Evolutionary conservation across 2,329 filamentous ascomycete species (phyloP).

Genomic region (Trichoderma polysporum): DNA sequence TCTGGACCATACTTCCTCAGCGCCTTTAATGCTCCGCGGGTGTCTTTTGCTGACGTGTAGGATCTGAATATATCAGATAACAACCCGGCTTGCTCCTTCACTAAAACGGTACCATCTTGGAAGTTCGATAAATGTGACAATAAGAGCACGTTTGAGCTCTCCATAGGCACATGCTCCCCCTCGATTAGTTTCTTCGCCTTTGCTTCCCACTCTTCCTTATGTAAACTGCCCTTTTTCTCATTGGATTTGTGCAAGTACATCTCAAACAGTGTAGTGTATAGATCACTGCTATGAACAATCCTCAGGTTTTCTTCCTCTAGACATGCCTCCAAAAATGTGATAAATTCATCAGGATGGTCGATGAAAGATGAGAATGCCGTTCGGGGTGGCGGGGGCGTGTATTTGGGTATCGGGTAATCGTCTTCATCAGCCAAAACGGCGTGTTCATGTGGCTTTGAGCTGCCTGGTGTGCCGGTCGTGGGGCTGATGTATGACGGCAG

Average conservation of each 20-base stretch:
- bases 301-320: conserved; percentile 70
- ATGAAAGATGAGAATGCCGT: conserved; percentile 96
- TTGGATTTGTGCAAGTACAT: conserved; percentile 94
- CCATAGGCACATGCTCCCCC: conserved; percentile 77
- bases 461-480: conserved; percentile 52
- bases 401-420: conserved; percentile 52
- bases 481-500: conserved; percentile 58
- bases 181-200: conserved; percentile 90
- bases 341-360: conserved; percentile 88
- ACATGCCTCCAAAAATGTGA: conserved; percentile 87
- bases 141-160: conserved; percentile 90
- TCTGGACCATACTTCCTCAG: conserved; percentile 87
- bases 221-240: conserved; percentile 63
- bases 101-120: conserved; percentile 82
- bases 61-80: conserved; percentile 96
- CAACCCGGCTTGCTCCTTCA: conserved; percentile 89
- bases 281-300: conserved; percentile 73
- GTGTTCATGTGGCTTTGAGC: conserved; percentile 53
- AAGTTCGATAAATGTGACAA: conserved; percentile 92
- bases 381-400: conserved; percentile 77
- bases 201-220: conserved; percentile 79
- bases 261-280: conserved; percentile 94
- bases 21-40: conserved; percentile 83
- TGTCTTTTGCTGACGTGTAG: conserved; percentile 90
- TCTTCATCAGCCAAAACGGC: conserved; percentile 52